phyloP scores from a whole-genome alignment of 1,139 yeast species.

The Hyphopichia khmerensis region DNA sequence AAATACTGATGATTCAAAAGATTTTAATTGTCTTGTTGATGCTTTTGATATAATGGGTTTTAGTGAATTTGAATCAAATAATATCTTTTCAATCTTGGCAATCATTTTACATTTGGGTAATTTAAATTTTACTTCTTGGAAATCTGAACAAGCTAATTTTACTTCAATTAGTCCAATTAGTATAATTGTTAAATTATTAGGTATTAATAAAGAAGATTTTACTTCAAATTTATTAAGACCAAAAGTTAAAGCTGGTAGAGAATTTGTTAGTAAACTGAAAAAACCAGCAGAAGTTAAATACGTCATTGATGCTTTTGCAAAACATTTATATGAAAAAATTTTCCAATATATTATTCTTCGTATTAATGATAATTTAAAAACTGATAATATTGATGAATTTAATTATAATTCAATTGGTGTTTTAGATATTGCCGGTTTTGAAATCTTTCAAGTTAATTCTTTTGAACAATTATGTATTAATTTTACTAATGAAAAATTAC shows the following conservation, averaged over 20 bases:
- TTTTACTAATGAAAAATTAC: slow-evolving; percentile 92
- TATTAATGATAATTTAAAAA: slow-evolving; percentile 67
- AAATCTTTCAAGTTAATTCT: slow-evolving; percentile 85
- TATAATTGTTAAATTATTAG: slow-evolving; percentile 60
- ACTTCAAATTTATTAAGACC: slow-evolving; percentile 65
- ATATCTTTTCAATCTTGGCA: slow-evolving; percentile 68
- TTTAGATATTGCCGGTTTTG: slow-evolving; percentile 96
- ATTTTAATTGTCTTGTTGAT: slow-evolving; percentile 57
- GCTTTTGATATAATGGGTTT: slow-evolving; percentile 81
- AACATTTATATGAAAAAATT: slow-evolving; percentile 79
- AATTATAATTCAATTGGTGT: slow-evolving; percentile 77
- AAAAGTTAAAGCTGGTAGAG: slow-evolving; percentile 88
- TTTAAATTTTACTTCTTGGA: slow-evolving; percentile 67
- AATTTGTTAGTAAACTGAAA: slow-evolving; percentile 76
- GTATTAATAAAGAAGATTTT: slow-evolving; percentile 59
- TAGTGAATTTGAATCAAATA: slow-evolving; percentile 49
- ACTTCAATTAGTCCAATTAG: slow-evolving; percentile 54
- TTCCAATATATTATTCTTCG: slow-evolving; percentile 76
- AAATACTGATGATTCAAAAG: slow-evolving; percentile 73
- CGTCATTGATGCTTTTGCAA: slow-evolving; percentile 84
- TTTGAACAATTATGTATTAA: slow-evolving; percentile 97
- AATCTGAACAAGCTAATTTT: slow-evolving; percentile 79
- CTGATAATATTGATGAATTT: slow-evolving; percentile 18
- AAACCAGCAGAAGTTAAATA: slow-evolving; percentile 78
- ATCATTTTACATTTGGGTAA: slow-evolving; percentile 85